Evolutionary conservation across 2,329 filamentous ascomycete species (phyloP), one percentile per base, ranked within the genome.

Genomic region (Colletotrichum karsti): DNA sequence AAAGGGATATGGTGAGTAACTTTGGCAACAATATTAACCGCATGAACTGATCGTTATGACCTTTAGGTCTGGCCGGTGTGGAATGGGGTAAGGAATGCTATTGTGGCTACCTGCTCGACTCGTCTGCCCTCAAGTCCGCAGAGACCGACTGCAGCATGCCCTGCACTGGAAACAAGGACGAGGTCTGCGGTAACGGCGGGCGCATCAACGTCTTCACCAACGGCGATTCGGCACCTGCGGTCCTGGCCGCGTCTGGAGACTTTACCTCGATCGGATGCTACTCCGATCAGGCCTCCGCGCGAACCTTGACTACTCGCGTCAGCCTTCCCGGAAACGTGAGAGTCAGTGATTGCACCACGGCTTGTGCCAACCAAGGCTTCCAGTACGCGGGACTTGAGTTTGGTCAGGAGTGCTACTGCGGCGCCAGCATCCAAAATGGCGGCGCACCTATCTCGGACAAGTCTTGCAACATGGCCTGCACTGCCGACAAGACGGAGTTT

Each of bases 241-340:
- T 77, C 18, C 78, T 85, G 55, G 75, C 84, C 24, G 84, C 82
- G 26, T 80, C 84, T 37, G 80, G 81, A 58, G 81, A 84, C 50
- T 93, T 90, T 82, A 80, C 81, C 44, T 85, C 88, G 70, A 75
- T 86, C 15, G 91, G 90, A 56, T 93, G 91, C 79, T 91, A 86
- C 73, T 81, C 79, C 20, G 85, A 87, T 69, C 72, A 79, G 51
- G 78, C 78, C 12, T 70, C 70, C 44, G 81, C 83, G 35, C 81
- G 81, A 53, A 81, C 85, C 33, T 78, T 88, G 51, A 78, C 79
- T 24, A 85, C 81, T 73, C 76, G 76, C 22, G 77, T 82, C 73
- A 72, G 79, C 41, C 71, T 76, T 30, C 67, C 85, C 10, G 76
- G 80, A 33, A 63, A 71, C 28, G 75, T 86, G 74, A 85, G 82